phyloP scores from a whole-genome alignment of 2,329 filamentous ascomycete species.

The Trichoderma endophyticum region DNA sequence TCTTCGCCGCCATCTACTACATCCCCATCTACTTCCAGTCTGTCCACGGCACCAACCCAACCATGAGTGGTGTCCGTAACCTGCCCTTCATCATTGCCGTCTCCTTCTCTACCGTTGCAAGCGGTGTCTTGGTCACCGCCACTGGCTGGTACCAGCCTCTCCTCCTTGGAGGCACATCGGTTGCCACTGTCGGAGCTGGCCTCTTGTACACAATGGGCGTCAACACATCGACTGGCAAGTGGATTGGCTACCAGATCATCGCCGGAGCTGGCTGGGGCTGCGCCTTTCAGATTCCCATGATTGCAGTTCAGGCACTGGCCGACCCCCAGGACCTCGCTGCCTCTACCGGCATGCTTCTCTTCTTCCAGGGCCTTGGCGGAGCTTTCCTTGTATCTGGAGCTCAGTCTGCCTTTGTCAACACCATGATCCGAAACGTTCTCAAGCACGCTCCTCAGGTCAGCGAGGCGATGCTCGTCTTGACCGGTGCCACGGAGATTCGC shows the following conservation, averaged over 20 bases:
- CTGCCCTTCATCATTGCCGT: slow-evolving; percentile 46
- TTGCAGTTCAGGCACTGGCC: slow-evolving; percentile 44
- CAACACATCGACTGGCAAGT: slow-evolving; percentile 39
- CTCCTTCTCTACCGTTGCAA: slow-evolving; percentile 39
- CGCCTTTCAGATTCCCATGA: slow-evolving; percentile 49
- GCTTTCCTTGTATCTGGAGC: slow-evolving; percentile 49
- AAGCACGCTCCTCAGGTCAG: slow-evolving; percentile 37
- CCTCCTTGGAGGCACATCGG: slow-evolving; percentile 43
- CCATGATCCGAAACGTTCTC: slow-evolving; percentile 37
- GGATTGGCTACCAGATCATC: slow-evolving; percentile 54
- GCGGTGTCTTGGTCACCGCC: slow-evolving; percentile 38
- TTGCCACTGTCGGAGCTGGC: slow-evolving; percentile 44
- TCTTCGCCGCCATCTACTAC: slow-evolving; percentile 46
- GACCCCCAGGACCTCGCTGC: slow-evolving; percentile 43
- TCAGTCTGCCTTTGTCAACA: slow-evolving; percentile 47
- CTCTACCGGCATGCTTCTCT: slow-evolving; percentile 44
- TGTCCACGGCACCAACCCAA: slow-evolving; percentile 40
- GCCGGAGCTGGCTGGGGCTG: slow-evolving; percentile 46
- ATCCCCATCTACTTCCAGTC: slow-evolving; percentile 47
- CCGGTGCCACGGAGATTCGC: slow-evolving; percentile 56
- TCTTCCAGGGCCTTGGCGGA: slow-evolving; percentile 51
- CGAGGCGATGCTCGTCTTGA: slow-evolving; percentile 36
- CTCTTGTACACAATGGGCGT: slow-evolving; percentile 42
- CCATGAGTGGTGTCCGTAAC: slow-evolving; percentile 42
- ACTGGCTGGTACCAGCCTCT: slow-evolving; percentile 44